phyloP scores from a whole-genome alignment of 495 filamentous ascomycete species.

The Cudoniella acicularis region DNA sequence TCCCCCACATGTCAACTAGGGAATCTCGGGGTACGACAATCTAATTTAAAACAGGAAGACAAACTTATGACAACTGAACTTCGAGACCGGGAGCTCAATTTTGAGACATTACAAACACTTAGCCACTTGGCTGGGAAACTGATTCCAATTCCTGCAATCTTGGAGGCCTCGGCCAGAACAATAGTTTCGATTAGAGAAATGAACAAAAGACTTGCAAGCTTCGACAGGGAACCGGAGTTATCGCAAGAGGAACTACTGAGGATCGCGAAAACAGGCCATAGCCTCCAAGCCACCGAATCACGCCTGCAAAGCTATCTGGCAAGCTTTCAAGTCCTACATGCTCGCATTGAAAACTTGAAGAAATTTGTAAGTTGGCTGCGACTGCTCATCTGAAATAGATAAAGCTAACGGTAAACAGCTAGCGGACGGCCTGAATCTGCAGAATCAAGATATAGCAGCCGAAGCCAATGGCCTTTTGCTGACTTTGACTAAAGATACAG shows the following conservation, averaged over 20 bases:
- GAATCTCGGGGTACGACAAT: background rate
- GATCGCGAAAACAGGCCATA: background rate
- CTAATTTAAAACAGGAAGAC: background rate
- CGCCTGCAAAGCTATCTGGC: background rate
- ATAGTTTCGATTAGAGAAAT: background rate
- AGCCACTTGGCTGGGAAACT: background rate
- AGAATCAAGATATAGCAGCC: slow-evolving; percentile 10
- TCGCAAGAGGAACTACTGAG: background rate
- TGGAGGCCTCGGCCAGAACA: background rate
- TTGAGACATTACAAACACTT: background rate
- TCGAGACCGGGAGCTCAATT: background rate
- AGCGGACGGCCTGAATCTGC: slow-evolving; percentile 4
- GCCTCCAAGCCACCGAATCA: background rate
- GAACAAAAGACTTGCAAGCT: background rate
- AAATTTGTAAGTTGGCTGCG: background rate
- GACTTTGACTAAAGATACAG: slow-evolving; percentile 15
- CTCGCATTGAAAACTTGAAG: background rate
- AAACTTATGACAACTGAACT: background rate
- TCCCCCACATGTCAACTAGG: background rate
- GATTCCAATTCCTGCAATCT: slow-evolving; percentile 1
- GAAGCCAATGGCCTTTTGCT: slow-evolving; percentile 9
- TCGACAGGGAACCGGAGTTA: background rate
- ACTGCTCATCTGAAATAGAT: background rate
- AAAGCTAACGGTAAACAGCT: background rate
- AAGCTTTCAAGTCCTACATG: background rate